Base-by-base conservation (phyloP, 352 stramenopile species). In the Plasmopara viticola region DNA sequence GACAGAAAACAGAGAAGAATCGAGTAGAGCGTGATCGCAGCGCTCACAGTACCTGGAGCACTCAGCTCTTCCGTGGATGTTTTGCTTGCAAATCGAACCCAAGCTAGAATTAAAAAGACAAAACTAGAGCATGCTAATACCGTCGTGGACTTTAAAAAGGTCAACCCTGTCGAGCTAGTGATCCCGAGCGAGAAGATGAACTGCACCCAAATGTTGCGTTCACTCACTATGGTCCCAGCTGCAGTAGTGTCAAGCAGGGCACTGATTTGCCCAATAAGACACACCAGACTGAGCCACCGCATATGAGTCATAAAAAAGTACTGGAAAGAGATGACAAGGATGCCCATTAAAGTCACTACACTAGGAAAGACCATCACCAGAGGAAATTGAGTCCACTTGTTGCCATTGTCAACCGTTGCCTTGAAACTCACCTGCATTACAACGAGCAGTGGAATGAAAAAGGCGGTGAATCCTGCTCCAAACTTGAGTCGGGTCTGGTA, bases 341-440 rank as follows among this genome's bases (percentile, higher is more conserved):
- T 56, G 0, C 80, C 77, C 77, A 89, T 90, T 48, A 68, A 72
- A 43, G 78, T 89, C 31, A 90, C 80, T 14, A 90, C 74, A 8
- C 77, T 75, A 8, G 82, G 82, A 29, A 93, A 93, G 31, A 93
- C 84, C 70, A 90, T 86, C 18, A 90, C 82, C 29, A 75, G 72
- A 9, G 79, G 79, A 28, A 89, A 46, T 33, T 84, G 62, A 0
- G 78, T 86, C 82, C 79, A 93, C 39, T 80, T 74, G 10, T 76
- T 72, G 10, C 46, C 67, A 18, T 73, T 70, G 6, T 88, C 78
- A 0, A 37, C 18, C 15, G 61, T 56, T 25, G 83, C 78, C 64
- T 93, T 90, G 60, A 90, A 86, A 18, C 74, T 87, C 58, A 90
- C 76, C 62, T 90, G 76, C 80, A 90, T 88, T 58, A 93, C 74